These are phyloP conservation scores for Syncephalis fuscata DNA, from an alignment of 371 early-diverging fungal species.

Conservation along the genomic window DNA sequence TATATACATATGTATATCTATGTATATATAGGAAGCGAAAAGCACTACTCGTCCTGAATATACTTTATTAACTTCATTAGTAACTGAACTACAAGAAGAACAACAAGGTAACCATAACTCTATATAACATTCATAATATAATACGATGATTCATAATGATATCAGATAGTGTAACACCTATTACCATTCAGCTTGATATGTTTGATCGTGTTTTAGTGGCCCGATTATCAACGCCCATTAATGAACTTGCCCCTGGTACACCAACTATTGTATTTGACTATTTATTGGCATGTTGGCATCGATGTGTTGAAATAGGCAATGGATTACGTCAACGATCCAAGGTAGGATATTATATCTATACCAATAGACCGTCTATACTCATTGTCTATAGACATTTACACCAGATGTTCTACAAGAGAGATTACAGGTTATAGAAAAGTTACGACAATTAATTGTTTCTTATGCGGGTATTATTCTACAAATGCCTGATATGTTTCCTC, in stretches of 20 bases:
- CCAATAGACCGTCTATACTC: neutral
- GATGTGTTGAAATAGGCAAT: slow-evolving; percentile 27
- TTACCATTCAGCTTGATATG: slow-evolving; percentile 26
- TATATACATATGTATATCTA: no score
- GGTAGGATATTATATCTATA: no score
- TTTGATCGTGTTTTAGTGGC: slow-evolving; percentile 64
- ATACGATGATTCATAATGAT: no score
- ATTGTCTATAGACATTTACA: neutral
- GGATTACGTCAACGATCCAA: slow-evolving; percentile 26
- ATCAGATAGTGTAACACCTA: slow-evolving; percentile 6
- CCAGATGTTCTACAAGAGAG: slow-evolving; percentile 31
- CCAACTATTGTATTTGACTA: slow-evolving; percentile 48
- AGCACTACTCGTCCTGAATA: slow-evolving; percentile 11
- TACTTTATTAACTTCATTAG: slow-evolving; percentile 17
- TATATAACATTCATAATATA: no score
- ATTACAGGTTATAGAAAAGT: slow-evolving; percentile 29
- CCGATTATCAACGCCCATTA: slow-evolving; percentile 48
- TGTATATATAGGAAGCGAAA: slow-evolving; percentile 12
- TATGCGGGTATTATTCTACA: slow-evolving; percentile 73
- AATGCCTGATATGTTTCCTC: slow-evolving; percentile 82
- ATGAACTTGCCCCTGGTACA: slow-evolving; percentile 16
- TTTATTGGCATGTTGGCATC: slow-evolving; percentile 57
- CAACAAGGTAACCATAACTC: no score
- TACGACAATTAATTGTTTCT: slow-evolving; percentile 44
- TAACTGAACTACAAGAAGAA: slow-evolving; percentile 22